A percentile compares a stretch with the other conserved stretches of the same genome.
Conservation (phyloP, 768 basidiomycete species). For the Hygrophoropsis aurantiaca region DNA sequence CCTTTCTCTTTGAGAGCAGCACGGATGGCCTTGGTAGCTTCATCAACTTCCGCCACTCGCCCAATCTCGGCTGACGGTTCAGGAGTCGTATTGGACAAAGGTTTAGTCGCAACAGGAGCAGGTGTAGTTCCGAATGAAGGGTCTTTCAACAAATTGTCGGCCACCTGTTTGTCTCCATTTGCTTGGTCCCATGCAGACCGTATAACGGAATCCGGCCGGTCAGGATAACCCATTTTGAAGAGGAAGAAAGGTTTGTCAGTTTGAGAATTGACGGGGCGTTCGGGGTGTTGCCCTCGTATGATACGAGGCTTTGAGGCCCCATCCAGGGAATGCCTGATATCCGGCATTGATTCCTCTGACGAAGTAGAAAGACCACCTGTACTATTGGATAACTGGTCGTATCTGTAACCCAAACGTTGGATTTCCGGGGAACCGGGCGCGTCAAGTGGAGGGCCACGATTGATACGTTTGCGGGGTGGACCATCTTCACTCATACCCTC, state of each 20-base stretch:
- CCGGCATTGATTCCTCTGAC: conserved; percentile 69
- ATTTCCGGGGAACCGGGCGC: conserved; percentile 60
- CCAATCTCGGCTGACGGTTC: conserved; percentile 40
- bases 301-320: conserved; percentile 54
- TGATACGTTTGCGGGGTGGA: conserved; percentile 70
- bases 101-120: conserved; percentile 16
- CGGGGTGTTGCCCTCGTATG: conserved; percentile 45
- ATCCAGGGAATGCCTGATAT: conserved; percentile 39
- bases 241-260: conserved; percentile 41
- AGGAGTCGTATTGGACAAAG: not conserved
- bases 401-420: conserved; percentile 50
- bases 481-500: conserved; percentile 50
- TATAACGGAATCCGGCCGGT: conserved; percentile 36
- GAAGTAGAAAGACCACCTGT: conserved; percentile 52
- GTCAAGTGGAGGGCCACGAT: conserved; percentile 48
- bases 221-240: conserved; percentile 65
- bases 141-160: conserved; percentile 59
- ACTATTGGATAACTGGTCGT: conserved; percentile 37
- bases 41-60: conserved; percentile 70
- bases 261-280: conserved; percentile 26
- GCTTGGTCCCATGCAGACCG: conserved; percentile 70
- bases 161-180: conserved; percentile 58
- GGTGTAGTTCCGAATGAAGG: conserved; percentile 48
- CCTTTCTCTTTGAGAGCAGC: conserved; percentile 70
- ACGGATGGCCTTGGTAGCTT: conserved; percentile 64